Conservation (phyloP, 176 grass and related monocot species). For the Cenchrus americanus region DNA sequence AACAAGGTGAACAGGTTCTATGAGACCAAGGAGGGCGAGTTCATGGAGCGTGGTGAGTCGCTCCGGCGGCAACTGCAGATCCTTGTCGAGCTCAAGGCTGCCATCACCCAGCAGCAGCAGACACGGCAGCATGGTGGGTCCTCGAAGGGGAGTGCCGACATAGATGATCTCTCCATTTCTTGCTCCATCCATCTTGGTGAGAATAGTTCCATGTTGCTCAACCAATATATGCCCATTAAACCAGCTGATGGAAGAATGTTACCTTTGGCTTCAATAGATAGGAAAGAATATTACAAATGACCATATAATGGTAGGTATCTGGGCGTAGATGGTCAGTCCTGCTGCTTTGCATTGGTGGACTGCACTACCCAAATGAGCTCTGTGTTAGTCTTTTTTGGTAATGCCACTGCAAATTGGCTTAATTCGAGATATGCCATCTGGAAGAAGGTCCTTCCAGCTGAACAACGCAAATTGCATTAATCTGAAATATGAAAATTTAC, state of each 20-base stretch:
- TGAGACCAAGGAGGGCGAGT: constrained; percentile 81
- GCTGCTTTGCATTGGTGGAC: no score
- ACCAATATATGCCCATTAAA: constrained; percentile 10
- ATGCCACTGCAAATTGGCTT: constrained; percentile 4
- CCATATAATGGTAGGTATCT: background rate
- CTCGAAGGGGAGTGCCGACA: constrained; percentile 36
- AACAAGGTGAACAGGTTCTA: constrained; percentile 98
- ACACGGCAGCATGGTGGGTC: background rate
- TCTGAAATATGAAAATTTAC: background rate
- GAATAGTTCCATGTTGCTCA: background rate
- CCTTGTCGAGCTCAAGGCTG: constrained; percentile 76
- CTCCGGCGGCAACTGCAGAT: constrained; percentile 88
- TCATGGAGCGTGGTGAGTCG: constrained; percentile 71
- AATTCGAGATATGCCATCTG: background rate
- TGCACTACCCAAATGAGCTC: background rate
- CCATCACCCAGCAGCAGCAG: constrained; percentile 63
- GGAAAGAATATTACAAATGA: background rate
- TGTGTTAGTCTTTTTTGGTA: background rate
- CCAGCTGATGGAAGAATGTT: background rate
- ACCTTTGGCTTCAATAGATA: constrained; percentile 7
- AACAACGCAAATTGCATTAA: background rate
- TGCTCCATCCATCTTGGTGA: constrained; percentile 85
- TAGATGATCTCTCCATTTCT: constrained; percentile 73
- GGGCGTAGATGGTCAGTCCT: background rate
- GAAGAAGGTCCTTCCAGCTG: background rate